Percentiles rank a stretch among this genome's conserved stretches.
These are phyloP conservation scores for Ceratobasidium sp. DNA, from an alignment of 1,284 basidiomycete genomes.

Conservation along the genomic window DNA sequence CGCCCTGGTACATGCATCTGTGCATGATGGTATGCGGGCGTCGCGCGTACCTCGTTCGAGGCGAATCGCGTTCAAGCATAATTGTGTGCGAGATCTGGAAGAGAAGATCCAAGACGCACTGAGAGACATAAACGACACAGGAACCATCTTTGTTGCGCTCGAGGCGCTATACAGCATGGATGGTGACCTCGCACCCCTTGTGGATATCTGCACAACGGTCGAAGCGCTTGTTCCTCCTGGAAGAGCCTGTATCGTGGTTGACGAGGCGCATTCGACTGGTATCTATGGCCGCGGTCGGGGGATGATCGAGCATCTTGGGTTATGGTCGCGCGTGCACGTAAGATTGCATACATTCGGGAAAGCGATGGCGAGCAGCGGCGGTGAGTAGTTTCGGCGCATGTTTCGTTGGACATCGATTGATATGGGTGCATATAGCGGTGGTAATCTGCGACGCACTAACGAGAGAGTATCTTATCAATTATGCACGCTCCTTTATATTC, in stretches of 20 bases:
- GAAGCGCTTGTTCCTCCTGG: slow-evolving; percentile 65
- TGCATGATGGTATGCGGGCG: slow-evolving; percentile 85
- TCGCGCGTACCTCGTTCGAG: slow-evolving; percentile 60
- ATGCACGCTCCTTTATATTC: slow-evolving; percentile 89
- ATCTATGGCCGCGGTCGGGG: slow-evolving; percentile 74
- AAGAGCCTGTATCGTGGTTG: slow-evolving; percentile 77
- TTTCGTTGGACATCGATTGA: slow-evolving; percentile 48
- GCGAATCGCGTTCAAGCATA: slow-evolving; percentile 72
- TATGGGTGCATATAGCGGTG: slow-evolving; percentile 63
- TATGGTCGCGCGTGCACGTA: slow-evolving; percentile 64
- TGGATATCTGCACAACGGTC: slow-evolving; percentile 65
- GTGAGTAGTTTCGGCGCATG: slow-evolving; percentile 57
- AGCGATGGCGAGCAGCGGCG: slow-evolving; percentile 75
- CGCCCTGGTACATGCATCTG: slow-evolving; percentile 88
- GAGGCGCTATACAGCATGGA: slow-evolving; percentile 97
- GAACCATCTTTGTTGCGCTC: slow-evolving; percentile 73
- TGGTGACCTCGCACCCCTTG: slow-evolving; percentile 83
- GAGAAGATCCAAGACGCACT: slow-evolving; percentile 50
- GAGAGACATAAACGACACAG: slow-evolving; percentile 46
- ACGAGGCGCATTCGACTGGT: slow-evolving; percentile 91
- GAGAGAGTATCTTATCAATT: slow-evolving; percentile 88
- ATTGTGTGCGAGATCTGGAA: slow-evolving; percentile 64
- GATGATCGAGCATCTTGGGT: slow-evolving; percentile 59
- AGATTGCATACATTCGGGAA: slow-evolving; percentile 70
- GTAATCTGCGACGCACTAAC: slow-evolving; percentile 75